Conservation (phyloP, 2,329 filamentous ascomycete species). For the Fusarium multiceps region DNA sequence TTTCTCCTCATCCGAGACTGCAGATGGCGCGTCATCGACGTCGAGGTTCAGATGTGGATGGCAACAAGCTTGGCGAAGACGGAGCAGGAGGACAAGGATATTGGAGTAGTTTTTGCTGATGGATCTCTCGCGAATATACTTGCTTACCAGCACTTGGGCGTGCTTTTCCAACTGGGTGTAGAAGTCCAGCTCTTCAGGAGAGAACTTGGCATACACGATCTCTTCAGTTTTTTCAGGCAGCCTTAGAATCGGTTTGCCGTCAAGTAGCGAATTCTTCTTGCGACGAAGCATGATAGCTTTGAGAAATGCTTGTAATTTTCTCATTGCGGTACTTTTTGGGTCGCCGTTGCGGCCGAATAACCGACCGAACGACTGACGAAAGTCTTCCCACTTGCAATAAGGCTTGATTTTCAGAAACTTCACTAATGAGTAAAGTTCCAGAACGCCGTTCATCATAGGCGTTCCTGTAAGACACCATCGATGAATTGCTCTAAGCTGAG, state of each 20-base stretch:
- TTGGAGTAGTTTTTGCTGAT: constrained; percentile 79
- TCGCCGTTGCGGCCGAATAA: constrained; percentile 56
- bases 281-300: constrained; percentile 85
- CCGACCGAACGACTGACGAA: constrained; percentile 63
- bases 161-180: constrained; percentile 79
- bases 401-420: constrained; percentile 81
- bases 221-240: constrained; percentile 82
- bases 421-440: constrained; percentile 81
- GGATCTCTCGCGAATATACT: constrained; percentile 75
- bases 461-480: constrained; percentile 86
- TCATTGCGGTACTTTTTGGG: constrained; percentile 73
- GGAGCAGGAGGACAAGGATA: constrained; percentile 82
- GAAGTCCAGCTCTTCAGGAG: constrained; percentile 77
- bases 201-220: constrained; percentile 78
- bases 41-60: constrained; percentile 49
- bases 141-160: constrained; percentile 79
- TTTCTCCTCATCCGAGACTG: constrained; percentile 61
- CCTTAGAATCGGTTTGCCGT: constrained; percentile 83
- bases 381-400: constrained; percentile 73
- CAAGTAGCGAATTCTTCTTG: constrained; percentile 81
- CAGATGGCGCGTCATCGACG: constrained; percentile 53
- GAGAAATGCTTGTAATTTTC: constrained; percentile 77
- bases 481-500: constrained; percentile 72
- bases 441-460: constrained; percentile 87
- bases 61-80: constrained; percentile 78